Conservation (phyloP, 2,329 filamentous ascomycete species). For the Exophiala calicioides region DNA sequence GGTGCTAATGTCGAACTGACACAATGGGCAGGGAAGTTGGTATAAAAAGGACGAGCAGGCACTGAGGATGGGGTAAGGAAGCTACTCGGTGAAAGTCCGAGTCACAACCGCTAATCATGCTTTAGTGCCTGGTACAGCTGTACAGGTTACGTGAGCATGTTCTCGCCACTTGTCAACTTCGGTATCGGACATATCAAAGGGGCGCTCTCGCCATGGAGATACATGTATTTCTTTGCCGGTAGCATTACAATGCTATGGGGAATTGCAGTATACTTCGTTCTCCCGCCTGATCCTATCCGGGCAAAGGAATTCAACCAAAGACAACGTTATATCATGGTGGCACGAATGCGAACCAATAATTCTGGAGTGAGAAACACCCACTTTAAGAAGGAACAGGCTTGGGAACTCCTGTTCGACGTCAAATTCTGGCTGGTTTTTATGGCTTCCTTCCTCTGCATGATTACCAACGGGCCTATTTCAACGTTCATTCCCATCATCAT, state of each 20-base stretch:
- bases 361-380: conserved; percentile 63
- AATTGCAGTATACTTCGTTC: conserved; percentile 65
- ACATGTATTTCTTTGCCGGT: conserved; percentile 68
- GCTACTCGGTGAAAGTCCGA: too few species aligned
- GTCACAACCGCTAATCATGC: too few species aligned
- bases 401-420: conserved; percentile 58
- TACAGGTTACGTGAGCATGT: conserved; percentile 12
- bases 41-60: conserved; percentile 68
- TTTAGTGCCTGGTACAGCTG: conserved; percentile 66
- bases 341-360: conserved; percentile 62
- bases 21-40: too few species aligned
- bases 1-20: too few species aligned
- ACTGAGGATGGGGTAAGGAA: conserved; percentile 63
- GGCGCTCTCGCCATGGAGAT: conserved; percentile 64
- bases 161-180: conserved; percentile 61
- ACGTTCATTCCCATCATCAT: conserved; percentile 72
- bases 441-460: conserved; percentile 69
- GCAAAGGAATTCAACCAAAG: conserved; percentile 68
- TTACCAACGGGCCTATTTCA: conserved; percentile 68
- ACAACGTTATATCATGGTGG: conserved; percentile 65
- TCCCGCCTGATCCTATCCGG: conserved; percentile 63
- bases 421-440: conserved; percentile 65
- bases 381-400: conserved; percentile 61
- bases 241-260: conserved; percentile 56
- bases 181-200: conserved; percentile 65